Evolutionary conservation across 345 rosid species (phyloP), one percentile per base, ranked within the genome.

Genomic region (Triadica sebifera): DNA sequence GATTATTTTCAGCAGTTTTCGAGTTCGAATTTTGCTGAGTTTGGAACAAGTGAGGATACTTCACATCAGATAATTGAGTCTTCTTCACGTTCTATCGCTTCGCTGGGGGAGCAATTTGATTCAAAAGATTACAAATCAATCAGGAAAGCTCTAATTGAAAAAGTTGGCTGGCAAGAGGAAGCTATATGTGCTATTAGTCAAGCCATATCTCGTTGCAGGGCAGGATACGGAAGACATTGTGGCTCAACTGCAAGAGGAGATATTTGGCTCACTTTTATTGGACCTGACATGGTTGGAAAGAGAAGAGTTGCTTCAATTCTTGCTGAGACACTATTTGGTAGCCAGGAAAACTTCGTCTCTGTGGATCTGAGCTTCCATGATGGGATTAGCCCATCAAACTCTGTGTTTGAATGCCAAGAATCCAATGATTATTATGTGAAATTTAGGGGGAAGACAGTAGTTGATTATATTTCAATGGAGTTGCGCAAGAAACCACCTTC

Each of bases 241-340:
- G 78, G 80, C 50, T 59, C 84, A 43, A 80, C 69, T 61, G 19
- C 65, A 52, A 72, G 78, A 76, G 75, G 84, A 70, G 85, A 81
- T 75, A 73, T 86, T 67, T 92, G 92, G 91, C 76, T 92, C 12
- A 80, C 85, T 79, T 86, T 92, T 83, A 85, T 89, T 70, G 96
- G 97, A 71, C 90, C 92, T 41, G 96, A 92, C 71, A 79, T 67
- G 74, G 81, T 79, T 19, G 96, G 93, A 46, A 92, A 90, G 83
- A 85, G 75, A 82, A 88, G 82, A 79, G 80, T 88, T 62, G 97
- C 93, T 17, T 76, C 77, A 41, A 76, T 86, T 39, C 85, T 92
- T 56, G 87, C 93, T 39, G 89, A 89, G 83, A 73, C 81, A 55
- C 73, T 92, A 12, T 87, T 66, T 45, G 87, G 90, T 34, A 81